Conservation (phyloP, 352 stramenopile species). For the Phytophthora sojae region DNA sequence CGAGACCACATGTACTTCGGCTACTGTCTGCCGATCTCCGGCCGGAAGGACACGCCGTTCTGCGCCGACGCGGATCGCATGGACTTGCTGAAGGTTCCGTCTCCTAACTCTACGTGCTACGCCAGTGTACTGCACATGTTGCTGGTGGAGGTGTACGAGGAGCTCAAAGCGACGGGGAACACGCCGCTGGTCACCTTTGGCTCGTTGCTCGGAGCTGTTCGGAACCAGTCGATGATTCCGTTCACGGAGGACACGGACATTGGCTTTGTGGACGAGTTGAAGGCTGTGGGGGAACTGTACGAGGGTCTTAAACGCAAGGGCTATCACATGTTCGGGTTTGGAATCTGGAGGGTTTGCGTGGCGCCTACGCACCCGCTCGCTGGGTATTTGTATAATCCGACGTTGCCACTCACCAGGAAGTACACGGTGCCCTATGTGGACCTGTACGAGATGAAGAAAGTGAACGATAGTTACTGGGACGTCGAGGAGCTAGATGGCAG, state of each 20-base stretch:
- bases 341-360: conserved; percentile 48
- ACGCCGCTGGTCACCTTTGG: conserved; percentile 51
- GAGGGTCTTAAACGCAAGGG: conserved; percentile 37
- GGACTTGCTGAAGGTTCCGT: conserved; percentile 51
- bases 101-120: too few species aligned
- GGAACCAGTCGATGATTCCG: conserved; percentile 37
- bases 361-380: conserved; percentile 48
- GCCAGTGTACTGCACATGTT: conserved; percentile 64
- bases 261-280: conserved; percentile 33
- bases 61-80: conserved; percentile 55
- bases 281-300: conserved; percentile 9
- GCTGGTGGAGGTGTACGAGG: conserved; percentile 61
- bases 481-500: conserved; percentile 32
- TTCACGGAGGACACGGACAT: conserved; percentile 66
- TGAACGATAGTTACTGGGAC: conserved; percentile 20
- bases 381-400: conserved; percentile 41
- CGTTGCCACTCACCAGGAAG: conserved; percentile 4
- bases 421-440: conserved; percentile 44
- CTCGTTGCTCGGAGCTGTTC: conserved; percentile 56
- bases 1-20: neutral
- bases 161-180: conserved; percentile 36
- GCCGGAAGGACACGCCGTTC: conserved; percentile 52
- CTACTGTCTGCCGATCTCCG: conserved; percentile 65
- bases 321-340: conserved; percentile 55
- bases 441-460: conserved; percentile 37